Evolutionary conservation across 768 basidiomycete genomes (phyloP), one percentile per base, ranked within the genome.

Genomic region (Leccinum subgranulosum): DNA sequence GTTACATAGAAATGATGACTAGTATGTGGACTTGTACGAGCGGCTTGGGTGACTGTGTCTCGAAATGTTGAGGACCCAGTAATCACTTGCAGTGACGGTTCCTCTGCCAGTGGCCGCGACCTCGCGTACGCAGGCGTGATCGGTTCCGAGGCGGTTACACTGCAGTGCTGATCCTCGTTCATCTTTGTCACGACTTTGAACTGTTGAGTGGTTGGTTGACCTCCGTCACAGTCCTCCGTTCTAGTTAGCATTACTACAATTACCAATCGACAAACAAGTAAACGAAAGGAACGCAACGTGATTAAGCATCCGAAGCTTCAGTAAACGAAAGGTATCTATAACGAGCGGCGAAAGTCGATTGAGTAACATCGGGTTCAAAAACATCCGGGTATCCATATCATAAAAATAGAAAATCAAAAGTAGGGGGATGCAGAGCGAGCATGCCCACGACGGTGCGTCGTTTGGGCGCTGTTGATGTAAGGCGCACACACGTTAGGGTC

Each of bases 401-500:
- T 10, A 19, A 43, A 43, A 11, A 10, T n/a, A n/a, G 10, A 43
- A 43, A 19, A 43, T 43, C n/a, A 43, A 43, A 41, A 41, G n/a
- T 43, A 19, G n/a, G 6, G 10, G 19, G 41, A 19, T 6, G 4
- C 19, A 43, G n/a, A 43, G n/a, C 11, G n/a, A 43, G n/a, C 41
- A 43, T 9, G 41, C 41, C 41, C 10, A 19, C 41, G 41, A 43
- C 10, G 41, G 11, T 8, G 19, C 19, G 41, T 17, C 41, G 41
- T 19, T 53, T 59, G 48, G 28, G 69, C 57, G 23, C 53, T 43
- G 10, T 71, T 61, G 53, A 66, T 61, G 49, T 84, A 90, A 0
- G 79, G 76, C 28, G 67, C 83, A 64, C 88, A 91, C n/a, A 91
- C 88, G 55, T 81, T 64, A 0, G 83, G 77, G 64, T 91, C 70